Evolutionary conservation across 2,329 filamentous ascomycete genomes (phyloP), one percentile per base, ranked within the genome.

Genomic region (Podosphaera aphanis): DNA sequence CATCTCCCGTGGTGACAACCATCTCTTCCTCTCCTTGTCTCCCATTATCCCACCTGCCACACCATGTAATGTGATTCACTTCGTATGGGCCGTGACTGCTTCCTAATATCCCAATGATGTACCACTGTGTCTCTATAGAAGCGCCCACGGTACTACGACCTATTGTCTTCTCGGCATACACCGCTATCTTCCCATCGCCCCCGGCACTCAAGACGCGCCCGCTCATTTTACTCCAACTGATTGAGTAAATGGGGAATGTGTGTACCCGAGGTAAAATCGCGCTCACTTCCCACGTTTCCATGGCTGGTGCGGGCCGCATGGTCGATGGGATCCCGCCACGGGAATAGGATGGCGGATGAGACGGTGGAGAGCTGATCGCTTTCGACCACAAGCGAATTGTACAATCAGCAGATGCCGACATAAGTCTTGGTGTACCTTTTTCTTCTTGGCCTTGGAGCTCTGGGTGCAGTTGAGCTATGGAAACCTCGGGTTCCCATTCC

Each of bases 11-110:
- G 15, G 81, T 90, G 18, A 95, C 66, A 41, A 98, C 66, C 59
- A 94, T 79, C 63, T 95, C 88, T 55, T 93, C 83, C 1, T 71
- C 69, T n/a, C 48, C 67, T 46, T 61, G 68, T 50, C 63, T 67
- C 1, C 65, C 77, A 43, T 68, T 67, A 59, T 93, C 85, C 47
- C 74, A 80, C 47, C 86, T 70, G 54, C 70, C 73, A 52, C 84
- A 85, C 90, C 90, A 98, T 1, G 74, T 76, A 43, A 90, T 71
- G 61, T 94, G 85, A 57, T 98, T 98, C 51, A 95, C 71, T 63
- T 98, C 90, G 57, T 88, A 94, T 2, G 92, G 83, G 0, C 84
- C 86, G 60, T 98, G 90, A 2, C 79, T 83, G 29, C 77, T 78
- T 42, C 78, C 68, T 1, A 81, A 58, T n/a, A 72, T 71, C 0